phyloP scores from a whole-genome alignment of 2,329 filamentous ascomycete genomes.

The Didymella pinodella region DNA sequence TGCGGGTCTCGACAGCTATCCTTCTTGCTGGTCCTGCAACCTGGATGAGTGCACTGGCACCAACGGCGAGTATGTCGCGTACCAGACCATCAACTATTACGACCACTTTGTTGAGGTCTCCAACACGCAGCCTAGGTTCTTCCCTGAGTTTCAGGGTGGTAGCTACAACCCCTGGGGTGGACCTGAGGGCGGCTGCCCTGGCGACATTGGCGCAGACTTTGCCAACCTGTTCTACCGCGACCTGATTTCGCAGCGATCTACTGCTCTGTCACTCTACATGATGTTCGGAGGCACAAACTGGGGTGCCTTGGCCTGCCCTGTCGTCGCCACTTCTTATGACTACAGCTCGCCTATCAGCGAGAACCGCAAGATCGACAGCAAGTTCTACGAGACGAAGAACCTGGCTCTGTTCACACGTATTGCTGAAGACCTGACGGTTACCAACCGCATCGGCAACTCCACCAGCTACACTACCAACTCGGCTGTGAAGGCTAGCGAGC shows the following conservation, averaged over 20 bases:
- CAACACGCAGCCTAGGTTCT: constrained; percentile 60
- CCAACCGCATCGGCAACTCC: constrained; percentile 59
- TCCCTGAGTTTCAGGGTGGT: constrained; percentile 68
- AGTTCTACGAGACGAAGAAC: constrained; percentile 70
- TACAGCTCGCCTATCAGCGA: constrained; percentile 70
- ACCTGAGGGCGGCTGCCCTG: constrained; percentile 63
- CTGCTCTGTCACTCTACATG: constrained; percentile 70
- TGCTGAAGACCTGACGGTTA: constrained; percentile 65
- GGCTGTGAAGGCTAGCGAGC: constrained; percentile 62
- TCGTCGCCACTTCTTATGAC: constrained; percentile 69
- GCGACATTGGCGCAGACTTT: constrained; percentile 65
- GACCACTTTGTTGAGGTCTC: constrained; percentile 56
- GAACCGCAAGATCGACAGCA: constrained; percentile 64
- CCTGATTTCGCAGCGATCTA: constrained; percentile 66
- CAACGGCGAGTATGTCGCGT: constrained; percentile 64
- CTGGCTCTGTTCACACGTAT: constrained; percentile 66
- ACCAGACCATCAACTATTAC: constrained; percentile 59
- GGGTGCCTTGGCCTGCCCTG: constrained; percentile 66
- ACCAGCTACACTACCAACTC: constrained; percentile 62
- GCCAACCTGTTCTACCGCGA: constrained; percentile 71
- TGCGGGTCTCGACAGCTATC: constrained; percentile 62
- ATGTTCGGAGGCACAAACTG: constrained; percentile 71
- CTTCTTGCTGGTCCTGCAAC: constrained; percentile 69
- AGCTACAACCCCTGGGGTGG: constrained; percentile 70
- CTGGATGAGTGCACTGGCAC: constrained; percentile 66